Evolutionary conservation across 768 basidiomycete genomes (phyloP).

Genomic region (Leccinum longicurvipes): DNA sequence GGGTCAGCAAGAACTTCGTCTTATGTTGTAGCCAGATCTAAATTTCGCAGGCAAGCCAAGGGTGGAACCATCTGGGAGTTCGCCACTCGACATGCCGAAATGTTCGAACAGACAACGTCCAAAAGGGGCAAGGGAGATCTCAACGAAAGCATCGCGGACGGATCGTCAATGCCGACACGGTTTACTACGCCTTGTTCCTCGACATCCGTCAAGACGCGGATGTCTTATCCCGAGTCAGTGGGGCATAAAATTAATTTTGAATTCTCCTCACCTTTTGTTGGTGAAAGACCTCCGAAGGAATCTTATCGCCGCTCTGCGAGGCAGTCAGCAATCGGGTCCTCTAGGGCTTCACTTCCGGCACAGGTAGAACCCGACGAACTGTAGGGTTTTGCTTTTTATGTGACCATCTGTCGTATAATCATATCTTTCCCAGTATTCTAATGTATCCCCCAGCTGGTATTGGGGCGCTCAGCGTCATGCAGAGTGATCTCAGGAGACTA

Average conservation of each 20-base stretch:
- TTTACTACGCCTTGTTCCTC: conserved; percentile 19
- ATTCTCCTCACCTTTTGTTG: neutral
- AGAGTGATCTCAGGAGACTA: conserved; percentile 72
- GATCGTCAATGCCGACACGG: neutral
- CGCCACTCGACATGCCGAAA: neutral
- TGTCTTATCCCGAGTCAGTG: conserved; percentile 13
- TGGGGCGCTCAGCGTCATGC: conserved; percentile 79
- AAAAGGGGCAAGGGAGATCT: neutral
- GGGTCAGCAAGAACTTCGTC: conserved; percentile 12
- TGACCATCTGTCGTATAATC: conserved; percentile 3
- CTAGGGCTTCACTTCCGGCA: conserved; percentile 12
- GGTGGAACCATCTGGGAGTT: conserved; percentile 18
- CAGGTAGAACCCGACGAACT: conserved; percentile 59
- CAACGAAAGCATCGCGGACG: neutral
- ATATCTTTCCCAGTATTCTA: conserved; percentile 51
- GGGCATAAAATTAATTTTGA: neutral
- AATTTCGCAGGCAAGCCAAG: conserved; percentile 3
- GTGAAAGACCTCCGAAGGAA: conserved; percentile 12
- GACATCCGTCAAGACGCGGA: conserved; percentile 14
- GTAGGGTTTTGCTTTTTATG: conserved; percentile 32
- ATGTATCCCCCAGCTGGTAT: conserved; percentile 68
- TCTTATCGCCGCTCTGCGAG: conserved; percentile 37
- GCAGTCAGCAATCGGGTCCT: conserved; percentile 26
- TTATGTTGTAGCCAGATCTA: neutral
- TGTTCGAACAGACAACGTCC: conserved; percentile 13